Conservation (phyloP, 2,329 filamentous ascomycete species). For the Arthrobotrys entomopaga region DNA sequence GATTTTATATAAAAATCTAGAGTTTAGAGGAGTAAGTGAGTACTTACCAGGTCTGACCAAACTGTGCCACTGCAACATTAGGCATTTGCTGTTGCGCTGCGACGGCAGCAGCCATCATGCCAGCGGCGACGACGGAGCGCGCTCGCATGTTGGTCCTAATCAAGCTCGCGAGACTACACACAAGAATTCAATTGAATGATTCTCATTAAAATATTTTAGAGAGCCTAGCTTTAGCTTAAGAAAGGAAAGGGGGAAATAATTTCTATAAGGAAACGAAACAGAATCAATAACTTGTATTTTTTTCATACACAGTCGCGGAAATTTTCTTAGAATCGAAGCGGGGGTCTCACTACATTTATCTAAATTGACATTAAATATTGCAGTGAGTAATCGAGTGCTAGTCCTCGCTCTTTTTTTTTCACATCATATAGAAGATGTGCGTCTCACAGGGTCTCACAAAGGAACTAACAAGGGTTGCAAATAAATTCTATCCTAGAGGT, state of each 20-base stretch:
- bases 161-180: constrained; percentile 13
- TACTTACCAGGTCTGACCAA: constrained; percentile 40
- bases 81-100: constrained; percentile 26
- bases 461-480: constrained; percentile 9
- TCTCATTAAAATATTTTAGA: constrained; percentile 25
- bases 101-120: constrained; percentile 20
- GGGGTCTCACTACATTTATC: constrained; percentile 5
- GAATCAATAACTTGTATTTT: no score
- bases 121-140: not conserved
- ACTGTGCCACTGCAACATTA: constrained; percentile 46
- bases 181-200: constrained; percentile 41
- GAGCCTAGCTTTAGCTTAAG: not conserved
- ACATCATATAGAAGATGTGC: not conserved
- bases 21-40: not conserved
- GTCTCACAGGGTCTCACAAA: constrained; percentile 39
- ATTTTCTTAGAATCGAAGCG: constrained; percentile 1
- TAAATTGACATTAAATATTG: no score
- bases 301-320: not conserved
- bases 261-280: not conserved
- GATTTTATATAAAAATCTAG: not conserved
- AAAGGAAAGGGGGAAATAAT: not conserved
- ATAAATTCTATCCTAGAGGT: constrained; percentile 9
- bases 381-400: not conserved
- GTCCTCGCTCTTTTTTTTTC: not conserved
- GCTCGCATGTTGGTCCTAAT: constrained; percentile 23